Conservation (phyloP, 1,139 yeast genomes). For the Kodamaea derodonti region DNA sequence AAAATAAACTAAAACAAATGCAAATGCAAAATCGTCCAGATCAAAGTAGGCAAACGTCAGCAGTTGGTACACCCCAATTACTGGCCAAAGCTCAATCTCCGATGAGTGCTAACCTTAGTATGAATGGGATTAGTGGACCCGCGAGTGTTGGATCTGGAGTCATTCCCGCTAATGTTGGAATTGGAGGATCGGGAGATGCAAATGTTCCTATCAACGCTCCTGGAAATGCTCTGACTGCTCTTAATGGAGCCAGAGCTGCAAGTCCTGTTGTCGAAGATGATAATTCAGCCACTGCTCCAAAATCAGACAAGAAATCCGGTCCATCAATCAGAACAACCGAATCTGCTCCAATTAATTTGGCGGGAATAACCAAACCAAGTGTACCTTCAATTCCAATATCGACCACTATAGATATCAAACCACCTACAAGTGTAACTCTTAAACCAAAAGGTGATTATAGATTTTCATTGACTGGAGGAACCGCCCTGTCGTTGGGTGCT, state of each 20-base stretch:
- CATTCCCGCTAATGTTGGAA: constrained; percentile 19
- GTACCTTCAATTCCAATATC: constrained; percentile 77
- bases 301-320: constrained; percentile 2
- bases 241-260: constrained; percentile 8
- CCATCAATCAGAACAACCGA: constrained; percentile 11
- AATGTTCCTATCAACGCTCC: constrained; percentile 20
- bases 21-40: constrained; percentile 2
- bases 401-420: constrained; percentile 58
- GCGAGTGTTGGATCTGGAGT: constrained; percentile 4
- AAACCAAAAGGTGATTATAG: constrained; percentile 52
- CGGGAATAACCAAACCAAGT: constrained; percentile 58
- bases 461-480: constrained; percentile 86
- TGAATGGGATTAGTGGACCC: not conserved
- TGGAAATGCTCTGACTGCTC: constrained; percentile 2
- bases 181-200: constrained; percentile 37
- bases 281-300: constrained; percentile 3
- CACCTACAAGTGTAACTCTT: constrained; percentile 59
- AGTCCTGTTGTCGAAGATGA: constrained; percentile 5
- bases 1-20: constrained; percentile 3
- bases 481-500: constrained; percentile 61
- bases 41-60: constrained; percentile 2
- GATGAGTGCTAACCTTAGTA: not conserved
- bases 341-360: constrained; percentile 22
- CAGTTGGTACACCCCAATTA: constrained; percentile 8
- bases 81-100: constrained; percentile 12